phyloP scores from a whole-genome alignment of 1,284 basidiomycete species.

The Coniferiporia sulphurascens region DNA sequence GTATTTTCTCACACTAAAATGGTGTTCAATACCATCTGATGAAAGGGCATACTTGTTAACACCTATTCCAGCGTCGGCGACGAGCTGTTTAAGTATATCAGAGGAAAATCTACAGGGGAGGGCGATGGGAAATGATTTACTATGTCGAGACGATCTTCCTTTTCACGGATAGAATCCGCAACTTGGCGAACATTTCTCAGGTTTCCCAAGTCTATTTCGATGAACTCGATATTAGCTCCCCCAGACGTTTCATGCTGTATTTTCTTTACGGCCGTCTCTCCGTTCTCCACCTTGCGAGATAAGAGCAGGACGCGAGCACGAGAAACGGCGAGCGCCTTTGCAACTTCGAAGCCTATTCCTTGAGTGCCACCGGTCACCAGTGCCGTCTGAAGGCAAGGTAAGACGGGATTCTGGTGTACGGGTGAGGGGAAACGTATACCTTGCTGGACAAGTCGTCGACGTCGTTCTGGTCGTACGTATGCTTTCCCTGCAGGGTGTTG shows the following conservation, averaged over 20 bases:
- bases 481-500: slow-evolving; percentile 7
- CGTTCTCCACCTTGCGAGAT: too few relatives aligned
- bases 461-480: slow-evolving; percentile 4
- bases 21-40: slow-evolving; percentile 36
- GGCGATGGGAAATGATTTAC: slow-evolving; percentile 24
- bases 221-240: too few relatives aligned
- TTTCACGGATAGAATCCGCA: slow-evolving; percentile 30
- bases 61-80: slow-evolving; percentile 38
- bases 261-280: too few relatives aligned
- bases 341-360: slow-evolving; percentile 39
- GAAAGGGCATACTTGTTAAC: slow-evolving; percentile 35
- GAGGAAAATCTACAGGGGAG: background rate
- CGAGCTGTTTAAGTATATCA: slow-evolving; percentile 27
- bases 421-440: background rate
- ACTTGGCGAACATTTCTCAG: slow-evolving; percentile 35
- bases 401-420: background rate
- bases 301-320: too few relatives aligned
- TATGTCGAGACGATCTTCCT: slow-evolving; percentile 35
- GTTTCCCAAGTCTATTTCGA: slow-evolving; percentile 35
- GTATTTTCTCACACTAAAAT: slow-evolving; percentile 26
- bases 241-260: too few relatives aligned
- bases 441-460: slow-evolving; percentile 7
- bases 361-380: slow-evolving; percentile 41
- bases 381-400: slow-evolving; percentile 26
- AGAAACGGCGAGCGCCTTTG: too few relatives aligned